A percentile compares a stretch with the other conserved stretches of the same genome.
Conservation (phyloP, 2,329 filamentous ascomycete genomes). For the Penicillium sclerotiorum region DNA sequence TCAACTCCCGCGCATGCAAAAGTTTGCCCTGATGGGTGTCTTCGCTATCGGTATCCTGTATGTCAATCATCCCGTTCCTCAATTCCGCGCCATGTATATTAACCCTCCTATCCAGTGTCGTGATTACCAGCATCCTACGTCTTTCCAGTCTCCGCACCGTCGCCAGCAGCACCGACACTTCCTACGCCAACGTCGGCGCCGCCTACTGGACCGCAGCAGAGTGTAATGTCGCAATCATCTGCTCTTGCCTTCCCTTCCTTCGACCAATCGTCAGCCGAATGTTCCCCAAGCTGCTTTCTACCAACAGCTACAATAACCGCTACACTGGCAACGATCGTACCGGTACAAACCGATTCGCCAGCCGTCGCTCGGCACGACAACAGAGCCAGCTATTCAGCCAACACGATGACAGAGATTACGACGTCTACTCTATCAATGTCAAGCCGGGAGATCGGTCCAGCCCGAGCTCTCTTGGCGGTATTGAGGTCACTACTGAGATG, state of each 20-base stretch:
- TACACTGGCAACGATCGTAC: constrained; percentile 23
- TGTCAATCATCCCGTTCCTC: neutral
- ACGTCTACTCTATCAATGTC: constrained; percentile 33
- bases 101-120: constrained; percentile 23
- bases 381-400: constrained; percentile 23
- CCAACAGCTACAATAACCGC: constrained; percentile 27
- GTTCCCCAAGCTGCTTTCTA: constrained; percentile 40
- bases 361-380: constrained; percentile 16
- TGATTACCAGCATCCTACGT: constrained; percentile 37
- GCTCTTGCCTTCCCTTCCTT: constrained; percentile 45
- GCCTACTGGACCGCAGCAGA: constrained; percentile 50
- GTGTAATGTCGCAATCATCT: constrained; percentile 47
- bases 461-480: constrained; percentile 23
- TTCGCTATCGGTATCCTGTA: constrained; percentile 48
- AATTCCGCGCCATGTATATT: neutral
- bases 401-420: constrained; percentile 28
- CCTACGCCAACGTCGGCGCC: constrained; percentile 37
- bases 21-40: constrained; percentile 42
- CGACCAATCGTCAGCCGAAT: constrained; percentile 42
- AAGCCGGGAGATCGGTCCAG: constrained; percentile 20
- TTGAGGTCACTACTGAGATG: constrained; percentile 38
- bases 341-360: constrained; percentile 14
- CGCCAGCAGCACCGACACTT: constrained; percentile 30
- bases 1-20: constrained; percentile 46
- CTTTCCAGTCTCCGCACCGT: constrained; percentile 30